Base-by-base conservation (phyloP, 1,284 basidiomycete species). In the Naganishia sp. region DNA sequence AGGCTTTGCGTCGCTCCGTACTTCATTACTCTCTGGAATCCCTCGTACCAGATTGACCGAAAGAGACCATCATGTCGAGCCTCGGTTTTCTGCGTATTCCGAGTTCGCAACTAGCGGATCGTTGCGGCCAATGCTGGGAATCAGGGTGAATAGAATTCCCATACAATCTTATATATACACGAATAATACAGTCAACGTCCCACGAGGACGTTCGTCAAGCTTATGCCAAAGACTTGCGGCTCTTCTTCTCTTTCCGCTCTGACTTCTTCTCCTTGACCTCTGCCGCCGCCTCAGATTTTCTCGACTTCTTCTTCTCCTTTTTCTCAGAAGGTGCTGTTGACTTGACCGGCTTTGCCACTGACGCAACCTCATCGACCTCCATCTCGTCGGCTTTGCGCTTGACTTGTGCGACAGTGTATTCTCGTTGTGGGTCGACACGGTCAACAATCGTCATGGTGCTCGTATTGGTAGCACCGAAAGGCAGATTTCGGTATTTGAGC, bases 401-500 rank as follows among this genome's bases (percentile, higher is more conserved):
- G 18, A 45, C 42, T 43, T 54, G 53, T 15, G 44, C 13, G 16
- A 45, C 31, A 11, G 21, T 52, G 42, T 33, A 49, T 21, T 25
- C 55, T 5, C 55, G 57, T 39, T 59, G 54, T 16, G 49, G 64
- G 23, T 53, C 65, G 5, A 56, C 49, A 21, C 48, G 61, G 23
- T 57, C 63, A 42, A 67, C 48, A 33, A 63, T 63, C 16, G 49
- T n/a, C n/a, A 50, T 54, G 10, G 61, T 64, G 11, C 39, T 42
- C 44, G 25, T 63, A 21, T 64, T 59, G 6, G 44, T 49, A 16
- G 61, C 61, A n/a, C 63, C 63, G 42, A 65, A 67, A n/a, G 68
- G 65, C 23, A 67, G 42, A 50, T 67, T 67, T 43, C 68, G 65
- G 53, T 61, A 66, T 42, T 67, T 69, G 6, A 66, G 57, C 42